Percentiles rank a stretch among this genome's conserved stretches.
Conservation (phyloP, 345 rosid genomes). For the Acer negundo region DNA sequence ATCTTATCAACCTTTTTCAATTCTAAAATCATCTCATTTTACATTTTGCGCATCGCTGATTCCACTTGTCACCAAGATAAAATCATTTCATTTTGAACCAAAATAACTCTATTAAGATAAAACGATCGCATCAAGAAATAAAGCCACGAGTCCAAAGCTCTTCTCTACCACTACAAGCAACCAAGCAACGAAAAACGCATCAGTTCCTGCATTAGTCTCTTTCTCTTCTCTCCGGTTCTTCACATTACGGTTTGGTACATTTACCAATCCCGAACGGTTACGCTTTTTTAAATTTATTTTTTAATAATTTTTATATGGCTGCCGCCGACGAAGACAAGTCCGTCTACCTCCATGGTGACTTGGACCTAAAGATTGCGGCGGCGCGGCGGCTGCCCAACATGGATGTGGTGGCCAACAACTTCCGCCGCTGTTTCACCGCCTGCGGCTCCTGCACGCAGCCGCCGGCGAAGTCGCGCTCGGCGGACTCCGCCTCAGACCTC, state of each 20-base stretch:
- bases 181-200: too few species aligned
- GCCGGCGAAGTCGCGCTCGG: background rate
- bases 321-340: background rate
- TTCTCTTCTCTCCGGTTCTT: background rate
- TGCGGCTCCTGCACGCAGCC: constrained; percentile 38
- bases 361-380: constrained; percentile 57
- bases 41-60: too few species aligned
- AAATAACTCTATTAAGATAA: too few species aligned
- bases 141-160: constrained; percentile 3
- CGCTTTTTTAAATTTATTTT: background rate
- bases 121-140: background rate
- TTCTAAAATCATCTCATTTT: too few species aligned
- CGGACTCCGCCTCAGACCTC: background rate
- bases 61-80: background rate
- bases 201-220: background rate
- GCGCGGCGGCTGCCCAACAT: constrained; percentile 73
- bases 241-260: background rate
- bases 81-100: too few species aligned
- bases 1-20: background rate
- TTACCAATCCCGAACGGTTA: background rate
- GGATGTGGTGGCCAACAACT: constrained; percentile 50
- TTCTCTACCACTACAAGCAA: background rate
- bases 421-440: constrained; percentile 49
- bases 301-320: background rate
- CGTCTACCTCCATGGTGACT: constrained; percentile 71